Evolutionary conservation across 2,329 filamentous ascomycete species (phyloP), one percentile per base, ranked within the genome.

Genomic region (Metarhizium rileyi): DNA sequence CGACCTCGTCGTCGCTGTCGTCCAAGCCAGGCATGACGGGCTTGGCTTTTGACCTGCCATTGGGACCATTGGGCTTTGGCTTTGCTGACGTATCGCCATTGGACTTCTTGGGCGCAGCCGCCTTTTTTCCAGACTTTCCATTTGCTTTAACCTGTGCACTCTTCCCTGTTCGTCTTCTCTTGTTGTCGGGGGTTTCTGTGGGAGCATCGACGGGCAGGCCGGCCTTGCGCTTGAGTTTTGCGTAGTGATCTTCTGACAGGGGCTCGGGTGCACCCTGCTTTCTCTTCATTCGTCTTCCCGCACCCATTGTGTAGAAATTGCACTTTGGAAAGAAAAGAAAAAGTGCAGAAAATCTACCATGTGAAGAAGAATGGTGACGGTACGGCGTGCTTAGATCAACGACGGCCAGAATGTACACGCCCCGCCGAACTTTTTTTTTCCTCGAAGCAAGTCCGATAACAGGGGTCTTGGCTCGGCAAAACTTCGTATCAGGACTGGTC

Each of bases 181-280:
- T 59, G 18, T 51, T 48, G 18, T 52, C 51, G n/a, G 51, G 46
- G 20, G 77, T 72, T 58, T 81, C 75, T 55, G 72, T 66, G 50
- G 76, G 71, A 48, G 76, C 72, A 60, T 49, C 47, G 56, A 82
- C 83, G 38, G 81, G 81, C 59, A 87, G 75, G 53, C 79, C 81
- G 52, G 81, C 81, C 75, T 97, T 97, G 66, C 90, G 81, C 79
- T 97, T 96, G 53, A 84, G 68, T 63, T 84, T 89, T 46, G 83
- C 83, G 60, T 85, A 83, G 62, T 86, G 81, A 56, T 82, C 80
- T 64, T 95, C 88, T 56, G 93, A 88, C 57, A 96, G 78, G 56
- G 86, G 77, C 62, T 86, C 80, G 48, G 93, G 93, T 56, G 85
- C 77, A 50, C 90, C 91, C 78, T 97, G 93, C 72, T 96, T 96